Conservation (phyloP, 495 filamentous ascomycete genomes). For the Bryoglossum gracile region DNA sequence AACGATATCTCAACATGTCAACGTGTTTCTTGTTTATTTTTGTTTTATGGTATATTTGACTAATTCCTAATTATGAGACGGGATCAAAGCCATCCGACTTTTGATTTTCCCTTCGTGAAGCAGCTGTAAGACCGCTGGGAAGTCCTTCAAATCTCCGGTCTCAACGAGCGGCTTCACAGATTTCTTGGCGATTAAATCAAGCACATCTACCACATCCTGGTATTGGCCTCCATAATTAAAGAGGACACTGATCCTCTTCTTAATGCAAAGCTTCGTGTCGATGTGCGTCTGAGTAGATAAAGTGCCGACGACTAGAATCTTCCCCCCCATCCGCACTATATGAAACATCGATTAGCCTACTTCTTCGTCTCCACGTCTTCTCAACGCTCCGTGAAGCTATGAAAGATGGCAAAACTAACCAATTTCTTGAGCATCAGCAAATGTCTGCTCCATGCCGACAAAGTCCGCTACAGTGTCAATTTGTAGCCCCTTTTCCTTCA, state of each 20-base stretch:
- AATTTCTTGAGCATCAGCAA: not conserved
- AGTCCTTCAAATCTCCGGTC: not conserved
- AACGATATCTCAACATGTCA: not conserved
- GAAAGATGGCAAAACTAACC: not conserved
- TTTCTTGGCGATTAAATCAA: not conserved
- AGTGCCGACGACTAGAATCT: not conserved
- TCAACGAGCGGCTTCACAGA: not conserved
- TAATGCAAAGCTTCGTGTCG: not conserved
- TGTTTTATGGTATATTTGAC: too few relatives aligned
- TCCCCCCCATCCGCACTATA: not conserved
- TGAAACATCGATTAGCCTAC: too few relatives aligned
- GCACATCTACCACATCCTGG: not conserved
- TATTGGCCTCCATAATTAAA: not conserved
- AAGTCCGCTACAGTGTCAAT: not conserved
- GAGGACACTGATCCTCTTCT: not conserved
- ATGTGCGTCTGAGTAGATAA: not conserved
- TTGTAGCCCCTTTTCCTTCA: not conserved
- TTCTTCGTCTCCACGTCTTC: too few relatives aligned
- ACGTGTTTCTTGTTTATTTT: not conserved
- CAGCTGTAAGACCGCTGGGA: not conserved
- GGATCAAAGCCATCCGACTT: not conserved
- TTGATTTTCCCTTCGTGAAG: not conserved
- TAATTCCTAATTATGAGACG: not conserved
- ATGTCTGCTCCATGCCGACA: not conserved
- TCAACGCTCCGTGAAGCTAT: too few relatives aligned